Conservation (phyloP, 768 basidiomycete species). For the Leccinum longicurvipes region DNA sequence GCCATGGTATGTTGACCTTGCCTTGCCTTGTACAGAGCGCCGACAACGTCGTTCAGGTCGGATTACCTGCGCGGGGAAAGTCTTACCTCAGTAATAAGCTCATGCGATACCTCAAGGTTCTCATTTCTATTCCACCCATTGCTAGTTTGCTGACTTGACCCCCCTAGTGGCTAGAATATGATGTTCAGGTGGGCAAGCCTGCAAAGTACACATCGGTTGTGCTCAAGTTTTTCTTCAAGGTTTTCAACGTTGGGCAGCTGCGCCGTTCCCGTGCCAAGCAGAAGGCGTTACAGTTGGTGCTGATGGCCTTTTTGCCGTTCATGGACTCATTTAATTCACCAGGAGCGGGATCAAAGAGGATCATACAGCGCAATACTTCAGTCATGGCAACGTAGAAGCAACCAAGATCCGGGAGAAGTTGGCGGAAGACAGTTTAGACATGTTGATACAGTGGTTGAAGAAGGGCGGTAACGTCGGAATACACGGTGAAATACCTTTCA, state of each 20-base stretch:
- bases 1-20: slow-evolving; percentile 68
- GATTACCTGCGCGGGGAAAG: slow-evolving; percentile 96
- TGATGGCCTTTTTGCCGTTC: background rate
- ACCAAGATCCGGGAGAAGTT: slow-evolving; percentile 74
- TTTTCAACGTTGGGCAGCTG: slow-evolving; percentile 97
- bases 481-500: slow-evolving; percentile 59
- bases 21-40: background rate
- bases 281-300: slow-evolving; percentile 64
- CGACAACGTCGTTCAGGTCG: slow-evolving; percentile 55
- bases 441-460: slow-evolving; percentile 93
- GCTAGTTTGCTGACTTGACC: slow-evolving; percentile 6
- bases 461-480: slow-evolving; percentile 96
- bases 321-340: slow-evolving; percentile 2
- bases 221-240: slow-evolving; percentile 42
- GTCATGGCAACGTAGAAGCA: slow-evolving; percentile 77
- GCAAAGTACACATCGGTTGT: background rate
- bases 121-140: slow-evolving; percentile 7
- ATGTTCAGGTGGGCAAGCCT: slow-evolving; percentile 68
- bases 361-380: slow-evolving; percentile 89
- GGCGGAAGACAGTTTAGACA: slow-evolving; percentile 90
- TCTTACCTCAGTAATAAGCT: slow-evolving; percentile 98
- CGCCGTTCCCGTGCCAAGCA: slow-evolving; percentile 82
- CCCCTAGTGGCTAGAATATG: slow-evolving; percentile 95
- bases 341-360: slow-evolving; percentile 86
- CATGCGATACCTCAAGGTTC: slow-evolving; percentile 91